Evolutionary conservation across 805 yeast species (phyloP).

Genomic region (Hanseniaspora jakobsenii): DNA sequence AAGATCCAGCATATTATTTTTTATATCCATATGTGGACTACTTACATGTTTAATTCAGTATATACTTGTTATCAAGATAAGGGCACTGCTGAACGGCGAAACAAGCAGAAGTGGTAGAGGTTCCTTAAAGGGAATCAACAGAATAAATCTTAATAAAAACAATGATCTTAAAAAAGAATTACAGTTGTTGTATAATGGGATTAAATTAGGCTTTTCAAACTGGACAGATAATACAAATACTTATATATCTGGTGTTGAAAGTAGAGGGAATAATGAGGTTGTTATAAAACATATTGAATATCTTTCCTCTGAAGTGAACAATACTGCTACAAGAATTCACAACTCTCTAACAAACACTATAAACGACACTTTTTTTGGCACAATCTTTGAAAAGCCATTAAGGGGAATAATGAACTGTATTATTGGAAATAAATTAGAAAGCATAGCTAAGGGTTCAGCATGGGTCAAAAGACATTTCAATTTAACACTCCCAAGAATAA

Average conservation of each 20-base stretch:
- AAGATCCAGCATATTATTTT: constrained; percentile 38
- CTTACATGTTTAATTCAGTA: constrained; percentile 44
- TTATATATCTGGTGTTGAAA: constrained; percentile 39
- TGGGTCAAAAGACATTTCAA: constrained; percentile 64
- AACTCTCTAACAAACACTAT: constrained; percentile 48
- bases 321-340: constrained; percentile 48
- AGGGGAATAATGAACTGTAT: constrained; percentile 65
- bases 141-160: constrained; percentile 6
- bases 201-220: constrained; percentile 28
- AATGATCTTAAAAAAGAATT: constrained; percentile 3
- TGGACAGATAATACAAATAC: constrained; percentile 52
- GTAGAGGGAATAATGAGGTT: constrained; percentile 38
- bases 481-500: constrained; percentile 43
- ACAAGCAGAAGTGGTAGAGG: too few relatives aligned
- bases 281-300: constrained; percentile 18
- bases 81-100: constrained; percentile 16
- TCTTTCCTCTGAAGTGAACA: constrained; percentile 47
- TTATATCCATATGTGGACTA: constrained; percentile 48
- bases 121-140: constrained; percentile 16
- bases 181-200: neutral
- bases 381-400: constrained; percentile 54
- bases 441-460: constrained; percentile 56
- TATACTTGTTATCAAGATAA: constrained; percentile 29
- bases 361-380: constrained; percentile 48
- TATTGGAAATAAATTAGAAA: constrained; percentile 56